A percentile compares a stretch with the other conserved stretches of the same genome.
Conservation (phyloP, 768 basidiomycete genomes). For the Mycena metata region DNA sequence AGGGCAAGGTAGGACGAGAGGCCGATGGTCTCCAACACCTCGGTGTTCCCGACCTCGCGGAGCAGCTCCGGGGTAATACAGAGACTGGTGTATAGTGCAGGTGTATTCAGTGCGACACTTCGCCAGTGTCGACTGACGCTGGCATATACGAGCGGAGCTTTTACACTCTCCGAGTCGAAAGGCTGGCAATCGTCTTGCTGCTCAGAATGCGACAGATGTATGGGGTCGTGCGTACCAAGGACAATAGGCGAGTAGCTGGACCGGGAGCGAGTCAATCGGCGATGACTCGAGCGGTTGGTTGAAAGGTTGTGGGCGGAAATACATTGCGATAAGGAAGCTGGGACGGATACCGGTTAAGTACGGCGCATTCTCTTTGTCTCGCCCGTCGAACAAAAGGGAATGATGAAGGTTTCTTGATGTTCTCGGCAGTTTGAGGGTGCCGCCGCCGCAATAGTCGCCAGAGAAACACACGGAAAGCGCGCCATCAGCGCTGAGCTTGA, state of each 20-base stretch:
- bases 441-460: too few species aligned
- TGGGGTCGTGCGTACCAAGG: conserved; percentile 55
- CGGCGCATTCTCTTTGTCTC: conserved; percentile 49
- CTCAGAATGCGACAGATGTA: conserved; percentile 39
- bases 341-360: conserved; percentile 47
- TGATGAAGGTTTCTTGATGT: conserved; percentile 40
- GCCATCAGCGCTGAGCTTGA: too few species aligned
- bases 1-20: conserved; percentile 58
- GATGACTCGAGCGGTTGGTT: background rate
- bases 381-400: conserved; percentile 51
- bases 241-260: conserved; percentile 66
- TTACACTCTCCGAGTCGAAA: conserved; percentile 57
- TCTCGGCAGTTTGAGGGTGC: too few species aligned
- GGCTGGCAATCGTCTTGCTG: conserved; percentile 43
- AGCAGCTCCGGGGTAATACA: conserved; percentile 61
- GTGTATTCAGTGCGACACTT: conserved; percentile 60
- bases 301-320: background rate
- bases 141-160: conserved; percentile 60
- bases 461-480: too few species aligned
- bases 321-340: conserved; percentile 3
- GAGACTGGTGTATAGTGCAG: conserved; percentile 68
- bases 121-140: conserved; percentile 69
- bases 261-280: conserved; percentile 62
- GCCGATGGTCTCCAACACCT: conserved; percentile 52
- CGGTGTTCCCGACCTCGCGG: conserved; percentile 19